These are phyloP conservation scores for Theileria sp. DNA, from an alignment of 169 alveolate species.

Conservation along the genomic window DNA sequence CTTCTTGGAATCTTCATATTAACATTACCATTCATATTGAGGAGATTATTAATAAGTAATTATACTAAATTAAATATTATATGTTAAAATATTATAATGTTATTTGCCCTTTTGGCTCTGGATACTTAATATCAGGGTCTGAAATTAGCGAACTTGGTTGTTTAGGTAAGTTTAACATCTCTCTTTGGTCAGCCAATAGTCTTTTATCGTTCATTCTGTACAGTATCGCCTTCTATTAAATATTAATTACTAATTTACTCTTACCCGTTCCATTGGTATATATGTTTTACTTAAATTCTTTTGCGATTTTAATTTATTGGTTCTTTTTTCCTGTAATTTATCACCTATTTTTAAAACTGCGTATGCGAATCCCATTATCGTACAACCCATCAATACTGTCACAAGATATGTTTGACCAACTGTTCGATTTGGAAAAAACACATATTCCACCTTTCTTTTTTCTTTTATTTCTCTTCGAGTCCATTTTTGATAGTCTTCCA, in stretches of 20 bases:
- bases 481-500: slow-evolving; percentile 71
- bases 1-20: slow-evolving; percentile 45
- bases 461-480: slow-evolving; percentile 34
- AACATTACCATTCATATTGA: background rate
- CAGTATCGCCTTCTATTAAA: background rate
- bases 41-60: background rate
- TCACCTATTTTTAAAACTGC: slow-evolving; percentile 17
- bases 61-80: background rate
- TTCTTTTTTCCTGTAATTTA: slow-evolving; percentile 16
- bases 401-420: slow-evolving; percentile 54
- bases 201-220: background rate
- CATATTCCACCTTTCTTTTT: slow-evolving; percentile 21
- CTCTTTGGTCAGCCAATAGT: background rate
- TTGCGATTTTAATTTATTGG: background rate
- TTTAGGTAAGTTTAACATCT: background rate
- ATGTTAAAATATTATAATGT: background rate
- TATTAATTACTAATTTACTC: background rate
- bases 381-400: slow-evolving; percentile 39
- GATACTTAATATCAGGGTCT: slow-evolving; percentile 32
- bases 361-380: slow-evolving; percentile 54
- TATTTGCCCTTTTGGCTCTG: slow-evolving; percentile 21
- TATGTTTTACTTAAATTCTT: slow-evolving; percentile 17
- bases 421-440: slow-evolving; percentile 59
- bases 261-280: slow-evolving; percentile 23
- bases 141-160: slow-evolving; percentile 17